Evolutionary conservation across 2,329 filamentous ascomycete species (phyloP).

Genomic region (Exserohilum turcica): DNA sequence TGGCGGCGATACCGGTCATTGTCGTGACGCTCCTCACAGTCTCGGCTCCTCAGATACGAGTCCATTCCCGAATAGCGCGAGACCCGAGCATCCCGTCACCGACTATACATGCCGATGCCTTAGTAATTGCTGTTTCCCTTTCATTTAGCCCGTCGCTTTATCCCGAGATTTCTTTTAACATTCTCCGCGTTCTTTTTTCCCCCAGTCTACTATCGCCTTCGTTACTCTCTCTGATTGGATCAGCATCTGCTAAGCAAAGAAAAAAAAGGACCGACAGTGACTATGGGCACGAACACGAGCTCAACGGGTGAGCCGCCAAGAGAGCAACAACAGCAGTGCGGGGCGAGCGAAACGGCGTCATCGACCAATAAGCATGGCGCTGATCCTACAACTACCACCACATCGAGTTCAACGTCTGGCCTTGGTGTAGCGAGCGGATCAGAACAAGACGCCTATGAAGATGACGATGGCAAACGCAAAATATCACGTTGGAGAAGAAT

Average conservation of each 20-base stretch:
- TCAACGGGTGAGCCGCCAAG: not conserved
- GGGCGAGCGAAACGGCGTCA: not conserved
- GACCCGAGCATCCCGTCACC: conserved; percentile 14
- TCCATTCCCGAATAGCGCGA: not conserved
- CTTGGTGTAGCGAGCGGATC: not conserved
- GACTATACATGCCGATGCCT: conserved; percentile 2
- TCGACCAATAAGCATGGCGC: not conserved
- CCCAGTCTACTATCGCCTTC: not conserved
- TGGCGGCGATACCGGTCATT: conserved; percentile 23
- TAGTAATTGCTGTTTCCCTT: not conserved
- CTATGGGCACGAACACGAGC: conserved; percentile 2
- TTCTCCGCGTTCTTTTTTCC: not conserved
- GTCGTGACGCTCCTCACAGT: not conserved
- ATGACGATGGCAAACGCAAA: not conserved
- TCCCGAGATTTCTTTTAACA: not conserved
- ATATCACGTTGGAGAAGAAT: conserved; percentile 26
- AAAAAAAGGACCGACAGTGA: not conserved
- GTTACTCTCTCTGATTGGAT: conserved; percentile 1
- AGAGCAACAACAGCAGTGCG: not conserved
- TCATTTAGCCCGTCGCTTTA: not conserved
- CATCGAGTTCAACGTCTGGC: not conserved
- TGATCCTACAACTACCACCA: not conserved
- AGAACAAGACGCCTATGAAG: not conserved
- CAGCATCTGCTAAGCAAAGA: not conserved
- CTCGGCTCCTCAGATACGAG: conserved; percentile 19